Conservation (phyloP, 1,284 basidiomycete species). For the Marasmius fiardii region DNA sequence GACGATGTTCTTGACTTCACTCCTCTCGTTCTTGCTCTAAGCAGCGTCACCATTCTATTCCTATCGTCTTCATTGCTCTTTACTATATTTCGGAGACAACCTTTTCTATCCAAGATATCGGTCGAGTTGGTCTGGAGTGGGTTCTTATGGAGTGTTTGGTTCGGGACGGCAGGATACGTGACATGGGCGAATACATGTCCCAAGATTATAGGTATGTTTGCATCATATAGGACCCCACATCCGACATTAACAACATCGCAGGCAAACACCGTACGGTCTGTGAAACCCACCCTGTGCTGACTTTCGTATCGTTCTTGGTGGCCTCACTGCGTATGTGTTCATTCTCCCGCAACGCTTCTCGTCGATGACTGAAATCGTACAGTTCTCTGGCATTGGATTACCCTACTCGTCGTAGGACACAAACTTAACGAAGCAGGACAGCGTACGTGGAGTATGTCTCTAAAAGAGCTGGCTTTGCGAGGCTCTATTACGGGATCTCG, state of each 20-base stretch:
- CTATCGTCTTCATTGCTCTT: slow-evolving; percentile 6
- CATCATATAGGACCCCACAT: not conserved
- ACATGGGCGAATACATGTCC: not conserved
- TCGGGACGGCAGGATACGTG: not conserved
- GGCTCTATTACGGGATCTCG: not conserved
- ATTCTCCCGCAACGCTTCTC: not conserved
- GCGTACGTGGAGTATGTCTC: slow-evolving; percentile 2
- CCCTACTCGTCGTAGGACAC: not conserved
- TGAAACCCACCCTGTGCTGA: not conserved
- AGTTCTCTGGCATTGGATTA: not conserved
- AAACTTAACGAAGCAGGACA: not conserved
- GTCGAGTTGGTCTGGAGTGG: slow-evolving; percentile 1
- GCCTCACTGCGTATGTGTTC: not conserved
- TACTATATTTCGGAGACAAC: not conserved
- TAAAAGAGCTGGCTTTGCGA: not conserved
- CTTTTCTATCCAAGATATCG: not conserved
- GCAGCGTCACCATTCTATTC: slow-evolving; percentile 12
- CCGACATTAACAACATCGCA: not conserved
- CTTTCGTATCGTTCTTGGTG: not conserved
- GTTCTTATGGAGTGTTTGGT: not conserved
- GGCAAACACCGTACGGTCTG: not conserved
- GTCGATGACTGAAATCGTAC: not conserved
- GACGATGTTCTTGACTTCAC: slow-evolving; percentile 3
- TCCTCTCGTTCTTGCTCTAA: slow-evolving; percentile 13
- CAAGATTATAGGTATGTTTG: not conserved